A percentile compares a stretch with the other conserved stretches of the same genome.
Conservation (phyloP, 139 green algal species). For the Mesostigma viride region DNA sequence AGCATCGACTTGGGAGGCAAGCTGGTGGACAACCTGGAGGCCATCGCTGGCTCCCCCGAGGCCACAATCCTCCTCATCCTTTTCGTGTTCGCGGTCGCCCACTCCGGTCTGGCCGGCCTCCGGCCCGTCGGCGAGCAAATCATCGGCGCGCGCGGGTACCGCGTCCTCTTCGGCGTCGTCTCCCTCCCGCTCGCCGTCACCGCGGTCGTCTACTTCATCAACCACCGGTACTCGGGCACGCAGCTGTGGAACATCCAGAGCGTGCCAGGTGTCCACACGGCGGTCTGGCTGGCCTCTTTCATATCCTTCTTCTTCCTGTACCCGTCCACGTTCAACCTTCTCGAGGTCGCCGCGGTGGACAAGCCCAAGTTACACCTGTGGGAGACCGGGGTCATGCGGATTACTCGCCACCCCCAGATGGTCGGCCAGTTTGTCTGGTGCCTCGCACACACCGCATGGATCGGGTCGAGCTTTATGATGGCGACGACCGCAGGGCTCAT, state of each 20-base stretch:
- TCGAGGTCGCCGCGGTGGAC: constrained; percentile 92
- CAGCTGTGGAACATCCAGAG: constrained; percentile 65
- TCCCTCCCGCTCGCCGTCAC: constrained; percentile 73
- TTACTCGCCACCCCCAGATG: constrained; percentile 70
- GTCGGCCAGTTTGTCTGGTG: constrained; percentile 78
- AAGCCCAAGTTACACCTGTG: constrained; percentile 92
- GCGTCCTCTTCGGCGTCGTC: constrained; percentile 80
- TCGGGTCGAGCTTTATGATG: constrained; percentile 85
- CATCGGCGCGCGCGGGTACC: constrained; percentile 75
- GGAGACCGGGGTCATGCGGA: constrained; percentile 92
- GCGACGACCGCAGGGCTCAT: constrained; percentile 66
- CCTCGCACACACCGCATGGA: constrained; percentile 77
- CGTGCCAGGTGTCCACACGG: constrained; percentile 63
- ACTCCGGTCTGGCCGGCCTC: constrained; percentile 79
- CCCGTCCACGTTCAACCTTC: constrained; percentile 97
- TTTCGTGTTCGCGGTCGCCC: constrained; percentile 67
- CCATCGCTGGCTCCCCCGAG: constrained; percentile 56
- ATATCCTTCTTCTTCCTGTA: constrained; percentile 98
- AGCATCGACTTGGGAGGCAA: constrained; percentile 30
- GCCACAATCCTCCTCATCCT: constrained; percentile 71
- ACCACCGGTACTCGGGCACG: constrained; percentile 57
- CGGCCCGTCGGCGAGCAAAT: constrained; percentile 61
- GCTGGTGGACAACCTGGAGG: constrained; percentile 64
- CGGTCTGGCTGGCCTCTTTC: constrained; percentile 80
- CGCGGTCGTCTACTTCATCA: constrained; percentile 94